Conservation (phyloP, 257 asterid species). For the Cinchona pubescens region DNA sequence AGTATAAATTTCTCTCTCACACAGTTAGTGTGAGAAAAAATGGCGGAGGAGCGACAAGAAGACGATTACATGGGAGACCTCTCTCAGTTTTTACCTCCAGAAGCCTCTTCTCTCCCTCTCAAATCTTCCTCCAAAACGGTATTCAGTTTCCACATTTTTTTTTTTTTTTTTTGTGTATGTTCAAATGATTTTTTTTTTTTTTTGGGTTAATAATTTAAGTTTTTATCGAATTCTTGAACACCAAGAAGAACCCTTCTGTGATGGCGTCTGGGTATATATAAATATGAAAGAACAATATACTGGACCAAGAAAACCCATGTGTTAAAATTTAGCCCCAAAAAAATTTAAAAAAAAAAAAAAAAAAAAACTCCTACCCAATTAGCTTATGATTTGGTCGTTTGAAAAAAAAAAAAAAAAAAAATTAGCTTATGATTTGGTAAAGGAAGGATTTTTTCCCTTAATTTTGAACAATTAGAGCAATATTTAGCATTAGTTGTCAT, state of each 20-base stretch:
- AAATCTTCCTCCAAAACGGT: conserved; percentile 58
- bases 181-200: not conserved
- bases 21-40: conserved; percentile 7
- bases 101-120: conserved; percentile 22
- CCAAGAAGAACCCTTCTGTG: not conserved
- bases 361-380: not conserved
- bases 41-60: conserved; percentile 57
- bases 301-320: too few species aligned
- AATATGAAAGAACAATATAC: not conserved
- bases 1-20: not conserved
- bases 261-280: not conserved
- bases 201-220: too few species aligned
- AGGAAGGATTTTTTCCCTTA: not conserved
- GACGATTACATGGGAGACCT: conserved; percentile 96
- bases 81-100: conserved; percentile 62
- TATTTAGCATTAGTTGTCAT: too few species aligned
- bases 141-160: too few species aligned
- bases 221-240: not conserved
- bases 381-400: not conserved
- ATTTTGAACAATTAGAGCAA: not conserved
- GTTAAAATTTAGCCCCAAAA: not conserved
- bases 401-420: too few species aligned
- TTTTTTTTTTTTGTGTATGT: too few species aligned
- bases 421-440: not conserved
- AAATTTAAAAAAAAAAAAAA: not conserved